phyloP scores from a whole-genome alignment of 345 rosid genomes.

The Balakata baccata region DNA sequence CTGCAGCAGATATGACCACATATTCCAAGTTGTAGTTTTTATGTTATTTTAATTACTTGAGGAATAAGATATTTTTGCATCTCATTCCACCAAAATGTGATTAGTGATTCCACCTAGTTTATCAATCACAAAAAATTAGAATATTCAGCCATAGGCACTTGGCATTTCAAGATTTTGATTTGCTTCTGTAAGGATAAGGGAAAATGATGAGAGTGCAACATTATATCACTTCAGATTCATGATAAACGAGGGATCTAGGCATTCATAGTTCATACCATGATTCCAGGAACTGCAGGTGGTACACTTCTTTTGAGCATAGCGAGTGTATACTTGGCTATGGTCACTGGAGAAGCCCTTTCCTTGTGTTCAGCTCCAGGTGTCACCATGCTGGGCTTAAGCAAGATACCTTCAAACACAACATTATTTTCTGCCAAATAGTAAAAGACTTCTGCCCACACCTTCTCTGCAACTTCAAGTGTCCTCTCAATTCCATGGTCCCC shows the following conservation, averaged over 20 bases:
- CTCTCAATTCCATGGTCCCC: conserved; percentile 94
- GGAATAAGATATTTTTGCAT: neutral
- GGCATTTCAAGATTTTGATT: neutral
- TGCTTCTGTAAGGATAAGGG: neutral
- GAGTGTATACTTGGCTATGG: conserved; percentile 85
- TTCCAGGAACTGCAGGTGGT: conserved; percentile 96
- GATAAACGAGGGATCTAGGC: conserved; percentile 6
- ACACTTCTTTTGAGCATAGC: conserved; percentile 89
- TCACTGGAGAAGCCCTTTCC: conserved; percentile 83
- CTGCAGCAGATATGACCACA: neutral
- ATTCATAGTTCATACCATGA: conserved; percentile 63
- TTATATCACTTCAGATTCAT: conserved; percentile 1
- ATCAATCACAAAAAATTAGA: neutral
- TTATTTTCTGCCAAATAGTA: conserved; percentile 90
- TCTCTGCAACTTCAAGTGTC: conserved; percentile 94
- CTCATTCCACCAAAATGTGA: neutral
- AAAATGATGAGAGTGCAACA: neutral
- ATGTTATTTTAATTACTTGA: neutral
- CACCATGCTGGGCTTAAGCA: conserved; percentile 98
- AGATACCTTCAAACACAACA: conserved; percentile 82
- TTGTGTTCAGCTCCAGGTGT: conserved; percentile 97
- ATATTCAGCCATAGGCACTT: neutral
- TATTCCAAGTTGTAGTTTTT: neutral
- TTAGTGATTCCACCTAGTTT: neutral
- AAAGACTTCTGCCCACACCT: conserved; percentile 97